Evolutionary conservation across 805 yeast genomes (phyloP).

Genomic region (Ogataea zsoltii): DNA sequence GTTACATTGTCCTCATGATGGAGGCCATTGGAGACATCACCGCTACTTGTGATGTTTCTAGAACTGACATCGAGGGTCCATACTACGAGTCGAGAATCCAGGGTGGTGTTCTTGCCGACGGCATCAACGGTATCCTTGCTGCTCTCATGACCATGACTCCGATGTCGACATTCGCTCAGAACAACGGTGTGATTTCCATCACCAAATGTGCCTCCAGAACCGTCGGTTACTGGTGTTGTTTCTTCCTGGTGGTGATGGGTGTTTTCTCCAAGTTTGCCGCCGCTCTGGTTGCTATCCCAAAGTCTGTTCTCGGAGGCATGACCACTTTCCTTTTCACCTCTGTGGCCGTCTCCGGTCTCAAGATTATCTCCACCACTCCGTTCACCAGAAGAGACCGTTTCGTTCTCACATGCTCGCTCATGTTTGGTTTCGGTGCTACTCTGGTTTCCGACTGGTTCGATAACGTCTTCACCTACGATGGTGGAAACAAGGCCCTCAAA

Average conservation of each 20-base stretch:
- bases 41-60: constrained; percentile 89
- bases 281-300: constrained; percentile 82
- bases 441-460: constrained; percentile 49
- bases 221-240: constrained; percentile 54
- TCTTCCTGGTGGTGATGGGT: constrained; percentile 84
- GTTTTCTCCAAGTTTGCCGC: constrained; percentile 85
- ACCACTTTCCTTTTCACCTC: constrained; percentile 56
- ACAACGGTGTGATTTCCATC: constrained; percentile 90
- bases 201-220: constrained; percentile 88
- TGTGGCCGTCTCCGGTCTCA: constrained; percentile 60
- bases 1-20: constrained; percentile 80
- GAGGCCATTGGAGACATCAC: constrained; percentile 95
- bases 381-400: constrained; percentile 60
- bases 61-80: constrained; percentile 81
- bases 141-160: constrained; percentile 87
- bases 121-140: constrained; percentile 73
- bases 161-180: constrained; percentile 89
- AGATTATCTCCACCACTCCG: constrained; percentile 53
- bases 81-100: constrained; percentile 82
- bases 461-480: constrained; percentile 50
- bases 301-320: constrained; percentile 86
- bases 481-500: constrained; percentile 41
- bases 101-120: constrained; percentile 92
- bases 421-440: constrained; percentile 54
- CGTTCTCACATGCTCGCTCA: constrained; percentile 49